Conservation (phyloP, 768 basidiomycete genomes). For the Scleroderma citrinum region DNA sequence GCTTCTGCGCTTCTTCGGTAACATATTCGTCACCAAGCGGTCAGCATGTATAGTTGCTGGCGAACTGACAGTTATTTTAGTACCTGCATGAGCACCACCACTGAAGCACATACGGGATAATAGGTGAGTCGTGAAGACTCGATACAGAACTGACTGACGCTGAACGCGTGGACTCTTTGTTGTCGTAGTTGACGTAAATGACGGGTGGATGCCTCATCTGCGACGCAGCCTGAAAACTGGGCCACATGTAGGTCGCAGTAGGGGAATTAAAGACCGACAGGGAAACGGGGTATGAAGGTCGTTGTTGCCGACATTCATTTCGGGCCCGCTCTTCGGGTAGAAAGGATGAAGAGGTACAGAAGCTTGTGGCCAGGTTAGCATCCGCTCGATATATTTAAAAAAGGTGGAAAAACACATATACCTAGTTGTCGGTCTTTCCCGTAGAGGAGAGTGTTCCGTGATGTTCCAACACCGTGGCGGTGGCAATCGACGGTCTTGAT, state of each 20-base stretch:
- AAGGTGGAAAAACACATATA: conserved; percentile 9
- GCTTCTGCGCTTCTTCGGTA: conserved; percentile 30
- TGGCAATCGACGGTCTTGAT: conserved; percentile 29
- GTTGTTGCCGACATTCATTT: conserved; percentile 25
- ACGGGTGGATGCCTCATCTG: conserved; percentile 36
- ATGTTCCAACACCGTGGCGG: conserved; percentile 27
- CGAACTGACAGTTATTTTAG: conserved; percentile 20
- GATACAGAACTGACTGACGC: conserved; percentile 25
- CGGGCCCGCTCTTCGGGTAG: conserved; percentile 15
- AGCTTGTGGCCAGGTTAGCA: conserved; percentile 17
- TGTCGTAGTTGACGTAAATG: conserved; percentile 33
- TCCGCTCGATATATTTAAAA: conserved; percentile 2
- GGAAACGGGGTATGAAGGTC: conserved; percentile 20
- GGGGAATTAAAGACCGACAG: conserved; percentile 39
- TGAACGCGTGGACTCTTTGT: conserved; percentile 27
- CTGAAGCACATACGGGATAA: conserved; percentile 24
- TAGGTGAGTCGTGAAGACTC: conserved; percentile 25
- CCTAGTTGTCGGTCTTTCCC: conserved; percentile 22
- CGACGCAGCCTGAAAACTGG: conserved; percentile 39
- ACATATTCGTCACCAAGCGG: conserved; percentile 23
- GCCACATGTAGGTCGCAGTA: conserved; percentile 44
- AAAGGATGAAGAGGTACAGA: conserved; percentile 18
- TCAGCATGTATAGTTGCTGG: conserved; percentile 23
- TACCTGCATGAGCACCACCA: conserved; percentile 6
- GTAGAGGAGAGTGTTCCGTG: conserved; percentile 15